These are phyloP conservation scores for Prinsepia uniflora DNA, from an alignment of 306 rosid genomes.

Conservation along the genomic window DNA sequence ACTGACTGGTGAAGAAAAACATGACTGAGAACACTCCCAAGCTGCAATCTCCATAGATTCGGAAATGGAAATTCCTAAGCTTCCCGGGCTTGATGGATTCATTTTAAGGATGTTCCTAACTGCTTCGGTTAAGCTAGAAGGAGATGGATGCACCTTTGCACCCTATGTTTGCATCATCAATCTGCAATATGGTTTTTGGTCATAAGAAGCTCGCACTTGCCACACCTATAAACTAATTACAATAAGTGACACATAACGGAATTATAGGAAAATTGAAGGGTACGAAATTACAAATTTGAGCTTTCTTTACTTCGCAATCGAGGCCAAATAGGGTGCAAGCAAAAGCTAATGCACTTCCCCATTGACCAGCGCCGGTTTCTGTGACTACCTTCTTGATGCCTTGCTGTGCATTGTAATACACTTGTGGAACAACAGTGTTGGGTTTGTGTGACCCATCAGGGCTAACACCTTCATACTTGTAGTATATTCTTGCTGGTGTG, in stretches of 20 bases:
- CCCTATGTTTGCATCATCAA: conserved; percentile 99
- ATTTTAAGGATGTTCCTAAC: conserved; percentile 58
- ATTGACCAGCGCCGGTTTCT: conserved; percentile 98
- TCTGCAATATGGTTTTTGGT: conserved; percentile 80
- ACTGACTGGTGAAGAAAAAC: conserved; percentile 89
- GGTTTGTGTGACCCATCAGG: conserved; percentile 97
- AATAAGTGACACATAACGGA: background rate
- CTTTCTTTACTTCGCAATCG: conserved; percentile 64
- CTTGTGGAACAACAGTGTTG: conserved; percentile 93
- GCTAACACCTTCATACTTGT: conserved; percentile 93
- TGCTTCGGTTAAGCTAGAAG: conserved; percentile 63
- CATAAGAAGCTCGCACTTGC: conserved; percentile 95
- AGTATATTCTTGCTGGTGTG: conserved; percentile 90
- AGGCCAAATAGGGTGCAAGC: conserved; percentile 85
- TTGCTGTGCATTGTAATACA: conserved; percentile 75
- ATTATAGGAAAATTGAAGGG: background rate
- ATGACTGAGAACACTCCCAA: conserved; percentile 94
- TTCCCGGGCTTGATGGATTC: conserved; percentile 85
- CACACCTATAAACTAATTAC: conserved; percentile 54
- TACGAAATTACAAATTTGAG: background rate
- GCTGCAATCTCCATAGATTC: conserved; percentile 93
- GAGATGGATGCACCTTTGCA: conserved; percentile 92
- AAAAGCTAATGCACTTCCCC: conserved; percentile 96
- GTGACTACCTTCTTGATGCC: conserved; percentile 86
- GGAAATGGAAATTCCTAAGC: conserved; percentile 93